Base-by-base conservation (phyloP, 1,284 basidiomycete genomes). In the Microbotryum scabiosae region DNA sequence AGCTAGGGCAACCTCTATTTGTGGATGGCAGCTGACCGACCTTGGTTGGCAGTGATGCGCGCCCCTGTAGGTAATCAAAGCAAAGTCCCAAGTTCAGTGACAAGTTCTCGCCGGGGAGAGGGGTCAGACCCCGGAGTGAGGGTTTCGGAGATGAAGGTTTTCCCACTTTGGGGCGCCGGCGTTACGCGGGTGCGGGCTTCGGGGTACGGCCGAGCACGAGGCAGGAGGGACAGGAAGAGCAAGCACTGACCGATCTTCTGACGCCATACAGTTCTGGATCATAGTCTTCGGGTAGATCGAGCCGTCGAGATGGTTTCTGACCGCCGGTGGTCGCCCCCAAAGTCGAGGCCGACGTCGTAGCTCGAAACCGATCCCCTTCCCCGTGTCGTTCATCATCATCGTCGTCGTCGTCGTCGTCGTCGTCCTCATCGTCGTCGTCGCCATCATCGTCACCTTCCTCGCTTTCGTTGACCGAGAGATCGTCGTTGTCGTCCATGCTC, bases 181-280 rank as follows among this genome's bases (percentile, higher is more conserved):
- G 25, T 20, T 26, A 20, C 28, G 4, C 28, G 36, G n/a, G 26
- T 5, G 23, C 26, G 56, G 18, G 30, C 30, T 9, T 7, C 30
- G 30, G 30, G 10, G 14, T 23, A 25, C 21, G 50, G n/a, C n/a
- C 32, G n/a, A 45, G 32, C 14, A 25, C 30, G 23, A 54, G 30
- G 25, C 25, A 30, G 30, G 10, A 30, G 30, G 10, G 8, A 30
- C 30, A 30, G 20, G 46, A 43, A 41, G 23, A 43, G 21, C 1
- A 25, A 18, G 10, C 6, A 63, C 69, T 55, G 28, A 71, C 71
- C 51, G 69, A 70, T 18, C 71, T 56, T 51, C 71, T 56, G 14
- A 72, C 48, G 6, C 70, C 70, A 47, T 71, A 72, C 52, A 72
- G 25, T n/a, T 70, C 70, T 5, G 71, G 60, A 54, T 72, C 69